Conservation (phyloP, 345 rosid genomes). For the Eucalyptus leucophloia region DNA sequence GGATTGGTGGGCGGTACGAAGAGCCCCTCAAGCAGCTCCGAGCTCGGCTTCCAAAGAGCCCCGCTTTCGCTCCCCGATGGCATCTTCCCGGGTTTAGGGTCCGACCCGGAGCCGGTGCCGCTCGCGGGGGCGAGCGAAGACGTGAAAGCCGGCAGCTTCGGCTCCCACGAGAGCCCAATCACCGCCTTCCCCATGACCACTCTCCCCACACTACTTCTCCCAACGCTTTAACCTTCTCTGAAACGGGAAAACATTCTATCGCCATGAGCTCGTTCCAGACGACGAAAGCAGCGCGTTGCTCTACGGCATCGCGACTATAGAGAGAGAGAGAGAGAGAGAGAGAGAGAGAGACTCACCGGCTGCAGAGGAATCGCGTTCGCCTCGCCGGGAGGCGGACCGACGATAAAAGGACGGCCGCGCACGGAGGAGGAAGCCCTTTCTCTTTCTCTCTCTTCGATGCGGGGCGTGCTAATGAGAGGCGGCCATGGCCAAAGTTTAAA, state of each 20-base stretch:
- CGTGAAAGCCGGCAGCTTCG: slow-evolving; percentile 25
- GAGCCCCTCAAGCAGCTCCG: slow-evolving; percentile 73
- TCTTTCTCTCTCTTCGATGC: not conserved
- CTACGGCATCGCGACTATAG: not conserved
- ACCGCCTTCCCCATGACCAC: slow-evolving; percentile 24
- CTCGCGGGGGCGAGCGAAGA: slow-evolving; percentile 11
- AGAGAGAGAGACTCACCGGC: not conserved
- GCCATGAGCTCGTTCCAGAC: not conserved
- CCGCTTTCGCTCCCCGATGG: slow-evolving; percentile 6
- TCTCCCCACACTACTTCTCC: not conserved
- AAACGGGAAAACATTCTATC: not conserved
- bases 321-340: not conserved
- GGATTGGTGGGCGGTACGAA: slow-evolving; percentile 74
- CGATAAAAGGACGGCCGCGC: not conserved
- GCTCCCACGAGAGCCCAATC: slow-evolving; percentile 82
- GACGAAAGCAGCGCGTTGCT: not conserved
- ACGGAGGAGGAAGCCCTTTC: not conserved
- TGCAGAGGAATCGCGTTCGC: not conserved
- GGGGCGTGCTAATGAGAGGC: not conserved
- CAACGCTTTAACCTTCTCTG: not conserved
- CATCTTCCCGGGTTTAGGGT: not conserved
- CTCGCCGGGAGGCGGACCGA: not conserved
- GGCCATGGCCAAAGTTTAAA: not conserved
- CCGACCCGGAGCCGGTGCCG: not conserved
- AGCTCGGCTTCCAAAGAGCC: slow-evolving; percentile 45